phyloP scores from a whole-genome alignment of 177 flowering plant genomes.

The Vitis hybrid region DNA sequence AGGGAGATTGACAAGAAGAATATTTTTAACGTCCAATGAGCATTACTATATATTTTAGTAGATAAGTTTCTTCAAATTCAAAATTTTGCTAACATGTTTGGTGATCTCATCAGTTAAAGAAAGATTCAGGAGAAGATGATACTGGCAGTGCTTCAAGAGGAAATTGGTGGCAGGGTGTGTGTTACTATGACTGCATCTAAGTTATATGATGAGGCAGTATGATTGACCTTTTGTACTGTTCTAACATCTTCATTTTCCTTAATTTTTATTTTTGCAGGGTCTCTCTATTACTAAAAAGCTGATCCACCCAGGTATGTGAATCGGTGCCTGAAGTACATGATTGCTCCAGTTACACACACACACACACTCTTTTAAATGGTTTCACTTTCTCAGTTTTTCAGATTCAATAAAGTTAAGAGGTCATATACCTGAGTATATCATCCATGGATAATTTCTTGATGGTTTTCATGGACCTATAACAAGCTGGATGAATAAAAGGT shows the following conservation, averaged over 20 bases:
- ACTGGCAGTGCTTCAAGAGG: constrained; percentile 66
- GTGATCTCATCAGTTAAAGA: constrained; percentile 23
- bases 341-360: background rate
- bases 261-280: constrained; percentile 23
- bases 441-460: too few species aligned
- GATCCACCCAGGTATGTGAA: background rate
- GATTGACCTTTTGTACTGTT: background rate
- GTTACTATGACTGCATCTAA: background rate
- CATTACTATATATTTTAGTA: background rate
- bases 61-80: too few species aligned
- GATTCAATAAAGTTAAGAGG: too few species aligned
- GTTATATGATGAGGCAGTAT: background rate
- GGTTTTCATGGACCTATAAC: too few species aligned
- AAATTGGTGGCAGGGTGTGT: constrained; percentile 76
- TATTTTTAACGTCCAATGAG: background rate
- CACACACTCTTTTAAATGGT: background rate
- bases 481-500: too few species aligned
- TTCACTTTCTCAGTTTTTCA: too few species aligned
- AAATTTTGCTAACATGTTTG: background rate
- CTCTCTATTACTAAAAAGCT: constrained; percentile 37
- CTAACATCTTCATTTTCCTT: background rate
- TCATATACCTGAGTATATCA: too few species aligned
- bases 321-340: background rate
- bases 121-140: constrained; percentile 57
- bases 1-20: background rate